A percentile compares a stretch with the other conserved stretches of the same genome.
Conservation (phyloP, 1,284 basidiomycete species). For the Phylloboletellus chloephorus region DNA sequence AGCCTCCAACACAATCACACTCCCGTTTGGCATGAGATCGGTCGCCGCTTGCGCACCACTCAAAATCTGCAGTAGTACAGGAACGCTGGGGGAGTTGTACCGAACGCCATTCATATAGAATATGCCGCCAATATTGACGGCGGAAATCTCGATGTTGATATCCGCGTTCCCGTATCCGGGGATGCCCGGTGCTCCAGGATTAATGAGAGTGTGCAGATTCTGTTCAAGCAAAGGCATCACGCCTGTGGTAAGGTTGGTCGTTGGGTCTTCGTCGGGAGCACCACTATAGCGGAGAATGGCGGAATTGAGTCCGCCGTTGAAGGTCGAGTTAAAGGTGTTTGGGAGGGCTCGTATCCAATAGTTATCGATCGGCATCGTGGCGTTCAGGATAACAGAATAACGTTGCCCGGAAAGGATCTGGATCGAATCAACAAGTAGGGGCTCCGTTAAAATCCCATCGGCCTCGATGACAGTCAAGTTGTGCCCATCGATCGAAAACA, state of each 20-base stretch:
- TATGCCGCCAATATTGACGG: conserved; percentile 11
- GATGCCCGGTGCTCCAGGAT: conserved; percentile 32
- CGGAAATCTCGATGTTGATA: conserved; percentile 23
- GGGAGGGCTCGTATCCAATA: conserved; percentile 31
- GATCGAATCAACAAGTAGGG: conserved; percentile 29
- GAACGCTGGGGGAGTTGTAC: conserved; percentile 30
- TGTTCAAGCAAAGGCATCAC: conserved; percentile 28
- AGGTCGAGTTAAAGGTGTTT: conserved; percentile 12
- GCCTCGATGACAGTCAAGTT: conserved; percentile 35
- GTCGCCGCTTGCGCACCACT: conserved; percentile 28
- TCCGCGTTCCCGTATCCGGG: conserved; percentile 29
- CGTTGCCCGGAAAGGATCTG: conserved; percentile 26
- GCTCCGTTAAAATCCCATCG: conserved; percentile 30
- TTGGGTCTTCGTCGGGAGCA: conserved; percentile 40
- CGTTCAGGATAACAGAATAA: conserved; percentile 28
- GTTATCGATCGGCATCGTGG: conserved; percentile 22
- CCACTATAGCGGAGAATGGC: conserved; percentile 52
- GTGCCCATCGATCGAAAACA: conserved; percentile 33
- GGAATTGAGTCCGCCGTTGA: conserved; percentile 39
- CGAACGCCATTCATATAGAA: conserved; percentile 22
- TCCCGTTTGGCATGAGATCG: conserved; percentile 27
- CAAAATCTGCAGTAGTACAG: conserved; percentile 36
- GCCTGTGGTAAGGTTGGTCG: conserved; percentile 25
- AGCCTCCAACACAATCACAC: conserved; percentile 26
- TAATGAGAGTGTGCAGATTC: conserved; percentile 31